Evolutionary conservation across 2,329 filamentous ascomycete species (phyloP).

Genomic region (Phialocephala subalpina): DNA sequence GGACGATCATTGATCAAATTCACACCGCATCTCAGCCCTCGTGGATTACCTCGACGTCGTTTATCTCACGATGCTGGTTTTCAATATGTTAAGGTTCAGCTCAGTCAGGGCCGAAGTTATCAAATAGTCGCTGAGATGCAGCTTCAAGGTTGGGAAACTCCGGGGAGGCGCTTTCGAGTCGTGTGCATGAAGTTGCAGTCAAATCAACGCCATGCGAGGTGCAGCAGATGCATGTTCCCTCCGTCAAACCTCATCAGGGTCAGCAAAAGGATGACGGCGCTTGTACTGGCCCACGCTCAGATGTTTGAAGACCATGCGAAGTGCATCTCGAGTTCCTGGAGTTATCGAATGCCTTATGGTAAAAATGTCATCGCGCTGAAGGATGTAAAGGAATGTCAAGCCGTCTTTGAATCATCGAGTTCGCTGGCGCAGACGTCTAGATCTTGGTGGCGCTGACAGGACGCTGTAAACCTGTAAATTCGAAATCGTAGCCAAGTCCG

Average conservation of each 20-base stretch:
- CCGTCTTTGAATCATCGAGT: background rate
- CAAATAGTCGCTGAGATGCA: background rate
- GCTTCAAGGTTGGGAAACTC: background rate
- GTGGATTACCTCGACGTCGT: no score
- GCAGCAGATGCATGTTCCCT: conserved; percentile 4
- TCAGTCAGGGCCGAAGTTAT: background rate
- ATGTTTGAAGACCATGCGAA: background rate
- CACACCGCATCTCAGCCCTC: no score
- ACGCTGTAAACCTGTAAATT: background rate
- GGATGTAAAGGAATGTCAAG: background rate
- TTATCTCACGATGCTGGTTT: no score
- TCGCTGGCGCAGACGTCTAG: background rate
- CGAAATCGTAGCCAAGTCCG: no score
- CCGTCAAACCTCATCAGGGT: background rate
- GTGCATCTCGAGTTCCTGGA: background rate
- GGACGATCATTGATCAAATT: background rate
- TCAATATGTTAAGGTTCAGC: background rate
- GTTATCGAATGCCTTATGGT: background rate
- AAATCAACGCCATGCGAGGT: background rate
- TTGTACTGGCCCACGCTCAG: background rate
- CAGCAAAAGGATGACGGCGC: background rate
- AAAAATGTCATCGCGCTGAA: background rate
- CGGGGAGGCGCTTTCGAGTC: background rate
- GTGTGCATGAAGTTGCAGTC: background rate
- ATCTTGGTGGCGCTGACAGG: background rate